phyloP scores from a whole-genome alignment of 495 filamentous ascomycete species.

The Aspergillus nidulans region DNA sequence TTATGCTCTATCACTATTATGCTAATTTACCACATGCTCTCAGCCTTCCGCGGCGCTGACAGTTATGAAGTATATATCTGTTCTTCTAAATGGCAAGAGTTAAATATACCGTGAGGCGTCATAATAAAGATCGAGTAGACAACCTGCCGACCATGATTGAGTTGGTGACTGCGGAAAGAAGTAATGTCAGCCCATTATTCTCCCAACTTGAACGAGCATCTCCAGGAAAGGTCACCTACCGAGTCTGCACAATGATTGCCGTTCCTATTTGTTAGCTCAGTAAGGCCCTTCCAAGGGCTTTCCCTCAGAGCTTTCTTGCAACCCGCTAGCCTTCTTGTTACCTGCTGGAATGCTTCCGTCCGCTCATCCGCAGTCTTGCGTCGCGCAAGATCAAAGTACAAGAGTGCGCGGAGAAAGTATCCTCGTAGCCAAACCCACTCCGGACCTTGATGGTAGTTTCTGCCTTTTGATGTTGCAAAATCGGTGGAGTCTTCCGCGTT shows the following conservation, averaged over 20 bases:
- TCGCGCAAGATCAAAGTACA: slow-evolving; percentile 82
- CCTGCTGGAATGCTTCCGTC: slow-evolving; percentile 88
- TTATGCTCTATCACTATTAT: neutral
- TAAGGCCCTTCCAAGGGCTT: slow-evolving; percentile 85
- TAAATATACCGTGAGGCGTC: slow-evolving; percentile 58
- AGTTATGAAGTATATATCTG: neutral
- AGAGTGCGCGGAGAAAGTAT: slow-evolving; percentile 84
- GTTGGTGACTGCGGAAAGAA: slow-evolving; percentile 63
- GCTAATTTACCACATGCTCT: neutral
- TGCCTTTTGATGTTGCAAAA: slow-evolving; percentile 84
- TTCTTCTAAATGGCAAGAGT: neutral
- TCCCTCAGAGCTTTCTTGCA: slow-evolving; percentile 75
- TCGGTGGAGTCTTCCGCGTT: slow-evolving; percentile 90
- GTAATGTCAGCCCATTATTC: slow-evolving; percentile 12
- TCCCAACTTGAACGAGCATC: neutral
- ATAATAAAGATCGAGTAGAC: slow-evolving; percentile 90
- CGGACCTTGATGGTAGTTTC: slow-evolving; percentile 97
- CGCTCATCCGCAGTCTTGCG: slow-evolving; percentile 57
- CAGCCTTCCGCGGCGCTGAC: neutral
- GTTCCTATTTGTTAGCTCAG: slow-evolving; percentile 88
- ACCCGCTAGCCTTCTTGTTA: slow-evolving; percentile 73
- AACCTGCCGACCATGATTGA: slow-evolving; percentile 92
- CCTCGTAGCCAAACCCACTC: slow-evolving; percentile 99
- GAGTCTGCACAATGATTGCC: slow-evolving; percentile 84
- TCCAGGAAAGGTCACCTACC: slow-evolving; percentile 44